Conservation (phyloP, 2,329 filamentous ascomycete genomes). For the Triangularia setosa region DNA sequence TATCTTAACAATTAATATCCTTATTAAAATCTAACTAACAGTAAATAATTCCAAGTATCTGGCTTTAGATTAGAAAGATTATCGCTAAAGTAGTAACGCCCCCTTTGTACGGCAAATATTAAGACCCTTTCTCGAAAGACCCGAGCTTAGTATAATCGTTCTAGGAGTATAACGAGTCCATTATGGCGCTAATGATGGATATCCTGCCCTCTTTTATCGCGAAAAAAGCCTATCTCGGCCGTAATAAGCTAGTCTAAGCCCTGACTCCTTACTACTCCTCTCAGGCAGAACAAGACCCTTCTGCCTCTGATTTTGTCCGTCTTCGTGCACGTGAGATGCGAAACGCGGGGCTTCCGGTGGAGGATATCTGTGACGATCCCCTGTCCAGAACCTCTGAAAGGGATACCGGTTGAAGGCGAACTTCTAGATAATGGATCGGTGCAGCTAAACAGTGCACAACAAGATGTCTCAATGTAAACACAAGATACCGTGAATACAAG, state of each 20-base stretch:
- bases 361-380: no score
- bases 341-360: slow-evolving; percentile 9
- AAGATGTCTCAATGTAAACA: no score
- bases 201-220: slow-evolving; percentile 34
- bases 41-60: slow-evolving; percentile 7
- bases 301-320: slow-evolving; percentile 12
- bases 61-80: slow-evolving; percentile 8
- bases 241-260: slow-evolving; percentile 33
- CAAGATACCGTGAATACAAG: no score
- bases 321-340: slow-evolving; percentile 12
- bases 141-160: slow-evolving; percentile 3
- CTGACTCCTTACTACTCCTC: slow-evolving; percentile 32
- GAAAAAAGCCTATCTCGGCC: slow-evolving; percentile 32
- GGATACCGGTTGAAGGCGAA: no score
- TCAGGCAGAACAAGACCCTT: slow-evolving; percentile 10
- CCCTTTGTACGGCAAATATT: slow-evolving; percentile 9
- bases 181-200: slow-evolving; percentile 35
- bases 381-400: no score
- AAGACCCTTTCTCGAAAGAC: slow-evolving; percentile 13
- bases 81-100: slow-evolving; percentile 1
- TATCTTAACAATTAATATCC: background rate
- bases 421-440: no score
- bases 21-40: background rate
- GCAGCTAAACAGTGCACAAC: no score
- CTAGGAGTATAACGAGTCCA: slow-evolving; percentile 40